These are phyloP conservation scores for Narthecium ossifragum DNA, from an alignment of 106 monocot genomes.

Conservation along the genomic window DNA sequence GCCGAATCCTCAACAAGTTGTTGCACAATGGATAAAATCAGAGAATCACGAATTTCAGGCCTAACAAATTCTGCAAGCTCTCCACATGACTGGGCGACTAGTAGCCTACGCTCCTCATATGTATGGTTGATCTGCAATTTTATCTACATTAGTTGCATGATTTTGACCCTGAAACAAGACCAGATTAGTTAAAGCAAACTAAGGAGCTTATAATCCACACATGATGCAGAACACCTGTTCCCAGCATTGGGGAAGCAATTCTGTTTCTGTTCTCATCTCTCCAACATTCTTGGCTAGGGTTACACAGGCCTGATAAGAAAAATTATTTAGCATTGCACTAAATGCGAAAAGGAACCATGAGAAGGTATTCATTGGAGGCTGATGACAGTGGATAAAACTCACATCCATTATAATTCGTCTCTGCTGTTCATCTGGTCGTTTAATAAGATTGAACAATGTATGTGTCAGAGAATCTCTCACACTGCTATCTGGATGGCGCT, in stretches of 20 bases:
- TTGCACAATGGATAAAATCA: constrained; percentile 95
- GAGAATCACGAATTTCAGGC: constrained; percentile 94
- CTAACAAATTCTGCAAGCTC: constrained; percentile 91
- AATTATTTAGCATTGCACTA: not conserved
- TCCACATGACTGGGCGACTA: constrained; percentile 98
- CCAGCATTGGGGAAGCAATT: constrained; percentile 99
- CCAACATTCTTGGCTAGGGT: constrained; percentile 88
- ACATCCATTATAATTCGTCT: constrained; percentile 98
- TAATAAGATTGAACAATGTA: constrained; percentile 95
- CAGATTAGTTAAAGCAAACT: constrained; percentile 1
- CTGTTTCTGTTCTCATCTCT: constrained; percentile 99
- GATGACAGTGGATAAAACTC: constrained; percentile 10
- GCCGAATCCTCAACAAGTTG: constrained; percentile 94
- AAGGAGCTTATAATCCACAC: not conserved
- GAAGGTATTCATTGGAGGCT: not conserved
- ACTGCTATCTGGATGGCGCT: constrained; percentile 82
- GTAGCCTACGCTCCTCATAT: constrained; percentile 89
- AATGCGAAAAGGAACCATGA: not conserved
- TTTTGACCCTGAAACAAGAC: not conserved
- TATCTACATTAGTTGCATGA: not conserved
- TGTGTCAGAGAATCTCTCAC: constrained; percentile 89
- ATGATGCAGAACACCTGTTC: constrained; percentile 63
- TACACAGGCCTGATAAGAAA: constrained; percentile 73
- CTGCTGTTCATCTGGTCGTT: constrained; percentile 94
- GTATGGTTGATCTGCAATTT: constrained; percentile 77